These are phyloP conservation scores for Tanacetum coccineum DNA, from an alignment of 129 eudicot species.

Conservation along the genomic window DNA sequence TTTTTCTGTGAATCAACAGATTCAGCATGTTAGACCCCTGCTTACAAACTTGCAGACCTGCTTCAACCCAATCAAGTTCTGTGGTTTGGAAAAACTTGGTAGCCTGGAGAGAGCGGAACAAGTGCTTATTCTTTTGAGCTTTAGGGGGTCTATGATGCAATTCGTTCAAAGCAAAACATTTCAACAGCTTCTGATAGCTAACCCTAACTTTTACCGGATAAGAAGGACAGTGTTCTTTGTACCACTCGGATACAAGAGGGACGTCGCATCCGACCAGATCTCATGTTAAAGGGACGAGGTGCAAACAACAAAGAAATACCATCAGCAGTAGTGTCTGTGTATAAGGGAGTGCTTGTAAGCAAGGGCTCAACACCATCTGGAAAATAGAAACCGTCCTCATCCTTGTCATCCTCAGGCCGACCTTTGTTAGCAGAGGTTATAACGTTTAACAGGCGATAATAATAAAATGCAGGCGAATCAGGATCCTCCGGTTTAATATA, in stretches of 20 bases:
- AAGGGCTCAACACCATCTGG: conserved; percentile 95
- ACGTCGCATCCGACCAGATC: conserved; percentile 98
- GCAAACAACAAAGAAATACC: conserved; percentile 93
- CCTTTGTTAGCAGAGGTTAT: conserved; percentile 67
- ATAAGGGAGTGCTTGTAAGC: conserved; percentile 67
- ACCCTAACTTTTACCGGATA: conserved; percentile 98
- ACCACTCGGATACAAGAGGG: conserved; percentile 99
- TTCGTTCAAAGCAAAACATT: conserved; percentile 94
- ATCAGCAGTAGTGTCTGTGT: conserved; percentile 96
- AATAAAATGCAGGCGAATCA: conserved; percentile 90
- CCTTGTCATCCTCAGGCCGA: conserved; percentile 79
- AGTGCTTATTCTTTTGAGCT: conserved; percentile 97
- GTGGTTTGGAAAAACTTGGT: conserved; percentile 96
- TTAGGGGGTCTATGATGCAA: conserved; percentile 98
- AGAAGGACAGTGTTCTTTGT: conserved; percentile 93
- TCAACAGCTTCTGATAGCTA: conserved; percentile 90
- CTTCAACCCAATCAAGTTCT: conserved; percentile 99
- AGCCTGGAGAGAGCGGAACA: conserved; percentile 91
- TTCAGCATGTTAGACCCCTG: conserved; percentile 98
- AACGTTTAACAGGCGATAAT: conserved; percentile 87
- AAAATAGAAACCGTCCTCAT: conserved; percentile 66
- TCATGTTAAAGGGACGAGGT: conserved; percentile 96
- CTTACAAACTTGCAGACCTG: conserved; percentile 96
- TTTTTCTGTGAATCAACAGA: conserved; percentile 88
- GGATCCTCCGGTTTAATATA: conserved; percentile 99